Percentiles rank a stretch among this genome's conserved stretches.
Evolutionary conservation across 2,329 filamentous ascomycete genomes (phyloP).

Genomic region (Neofusicoccum cordaticola): DNA sequence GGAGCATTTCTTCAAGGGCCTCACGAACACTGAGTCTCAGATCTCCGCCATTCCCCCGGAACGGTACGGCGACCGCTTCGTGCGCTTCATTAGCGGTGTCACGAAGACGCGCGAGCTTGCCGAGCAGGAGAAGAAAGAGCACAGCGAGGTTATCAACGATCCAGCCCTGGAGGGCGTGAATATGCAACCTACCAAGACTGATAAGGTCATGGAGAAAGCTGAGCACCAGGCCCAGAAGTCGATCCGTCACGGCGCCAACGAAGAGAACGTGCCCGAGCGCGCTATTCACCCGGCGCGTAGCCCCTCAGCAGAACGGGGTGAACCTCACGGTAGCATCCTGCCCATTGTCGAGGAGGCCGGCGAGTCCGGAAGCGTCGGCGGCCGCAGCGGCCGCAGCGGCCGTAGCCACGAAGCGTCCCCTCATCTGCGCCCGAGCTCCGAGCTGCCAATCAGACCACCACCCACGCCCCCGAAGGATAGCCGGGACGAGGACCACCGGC

Average conservation of each 20-base stretch:
- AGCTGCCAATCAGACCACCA: slow-evolving; percentile 35
- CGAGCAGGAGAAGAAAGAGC: slow-evolving; percentile 51
- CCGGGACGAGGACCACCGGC: slow-evolving; percentile 28
- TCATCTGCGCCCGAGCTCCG: slow-evolving; percentile 13
- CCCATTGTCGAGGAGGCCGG: slow-evolving; percentile 90
- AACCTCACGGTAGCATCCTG: slow-evolving; percentile 58
- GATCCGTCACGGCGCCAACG: slow-evolving; percentile 44
- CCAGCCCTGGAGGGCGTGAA: slow-evolving; percentile 40
- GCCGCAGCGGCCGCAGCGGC: slow-evolving; percentile 51
- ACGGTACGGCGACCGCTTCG: slow-evolving; percentile 88
- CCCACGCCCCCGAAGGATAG: slow-evolving; percentile 46
- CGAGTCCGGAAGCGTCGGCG: slow-evolving; percentile 67
- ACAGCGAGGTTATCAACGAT: slow-evolving; percentile 33
- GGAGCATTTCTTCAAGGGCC: slow-evolving; percentile 95
- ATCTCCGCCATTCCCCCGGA: slow-evolving; percentile 91
- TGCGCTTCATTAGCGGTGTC: slow-evolving; percentile 85
- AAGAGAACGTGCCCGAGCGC: slow-evolving; percentile 61
- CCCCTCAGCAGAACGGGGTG: slow-evolving; percentile 56
- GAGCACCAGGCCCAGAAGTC: slow-evolving; percentile 63
- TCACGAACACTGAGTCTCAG: slow-evolving; percentile 76
- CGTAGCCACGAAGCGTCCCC: slow-evolving; percentile 23
- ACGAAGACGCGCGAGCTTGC: slow-evolving; percentile 89
- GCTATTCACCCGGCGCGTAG: slow-evolving; percentile 58
- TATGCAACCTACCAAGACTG: slow-evolving; percentile 43
- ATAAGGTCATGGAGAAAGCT: slow-evolving; percentile 56